Base-by-base conservation (phyloP, 83 land plant genomes). In the Picea mariana region DNA sequence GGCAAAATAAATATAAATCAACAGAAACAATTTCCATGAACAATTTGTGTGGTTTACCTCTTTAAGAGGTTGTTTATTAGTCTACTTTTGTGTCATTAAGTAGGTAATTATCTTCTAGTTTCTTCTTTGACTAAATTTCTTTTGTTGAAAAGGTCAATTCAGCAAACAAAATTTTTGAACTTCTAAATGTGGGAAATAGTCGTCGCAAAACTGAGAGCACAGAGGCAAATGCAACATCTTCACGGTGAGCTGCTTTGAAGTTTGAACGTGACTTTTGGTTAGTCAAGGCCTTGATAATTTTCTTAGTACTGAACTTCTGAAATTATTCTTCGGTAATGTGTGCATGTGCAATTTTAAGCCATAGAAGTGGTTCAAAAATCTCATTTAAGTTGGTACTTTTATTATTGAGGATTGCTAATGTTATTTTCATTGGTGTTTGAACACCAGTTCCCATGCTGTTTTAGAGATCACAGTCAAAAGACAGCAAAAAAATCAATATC, bases 141-240 rank as follows among this genome's bases (percentile, higher is more conserved):
- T 69, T 62, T 42, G 24, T 65, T 79, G 49, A 59, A 61, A 84
- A 97, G 99, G 99, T 97, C 9, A 89, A 90, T 47, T 93, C 99
- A 67, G 96, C 99, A 66, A 95, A 93, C 79, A 97, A 87, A 80
- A 97, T 97, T 81, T 89, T 97, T 81, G 99, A 97, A 81, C 96
- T 97, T 62, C 86, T 97, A 21, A 92, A 94, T 84, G 79, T 93
- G 83, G 99, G 99, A 27, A 97, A 97, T 76, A 89, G 93, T 81
- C 92, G 99, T 68, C 89, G 99, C 11, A 97, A 97, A 86, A 97
- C 96, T 8, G 99, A 97, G 83, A 93, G 99, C 84, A 97, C 99
- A 49, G 95, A 97, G 75, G 98, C 89, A 65, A 97, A 97, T 91
- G 95, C 91, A 44, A 95, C 98, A 44, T 97, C 99, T 59, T 97